Conservation (phyloP, 2,329 filamentous ascomycete genomes). For the Raffaelea arxii region DNA sequence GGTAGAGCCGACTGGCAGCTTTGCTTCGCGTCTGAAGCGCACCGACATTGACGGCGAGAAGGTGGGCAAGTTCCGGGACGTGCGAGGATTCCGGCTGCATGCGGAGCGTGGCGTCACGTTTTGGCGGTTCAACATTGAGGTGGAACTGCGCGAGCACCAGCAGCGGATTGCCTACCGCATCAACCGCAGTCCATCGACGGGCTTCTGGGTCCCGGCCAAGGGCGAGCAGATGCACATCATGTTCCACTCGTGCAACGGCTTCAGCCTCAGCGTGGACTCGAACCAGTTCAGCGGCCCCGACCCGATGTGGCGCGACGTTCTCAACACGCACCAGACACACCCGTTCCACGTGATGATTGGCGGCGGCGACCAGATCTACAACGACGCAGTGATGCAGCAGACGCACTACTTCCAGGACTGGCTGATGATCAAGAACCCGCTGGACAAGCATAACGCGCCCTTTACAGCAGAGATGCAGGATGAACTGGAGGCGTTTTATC, state of each 20-base stretch:
- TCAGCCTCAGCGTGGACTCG: conserved; percentile 69
- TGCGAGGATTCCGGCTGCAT: conserved; percentile 74
- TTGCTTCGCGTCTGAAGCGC: conserved; percentile 42
- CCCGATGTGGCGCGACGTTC: conserved; percentile 90
- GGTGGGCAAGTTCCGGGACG: conserved; percentile 69
- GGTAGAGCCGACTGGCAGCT: conserved; percentile 41
- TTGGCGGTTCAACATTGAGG: conserved; percentile 92
- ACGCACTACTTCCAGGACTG: conserved; percentile 73
- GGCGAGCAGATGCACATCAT: conserved; percentile 94
- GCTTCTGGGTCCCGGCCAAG: conserved; percentile 87
- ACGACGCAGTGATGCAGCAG: conserved; percentile 70
- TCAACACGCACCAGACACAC: conserved; percentile 81
- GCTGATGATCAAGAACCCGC: conserved; percentile 69
- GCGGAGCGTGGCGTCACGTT: conserved; percentile 83
- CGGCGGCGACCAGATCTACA: conserved; percentile 95
- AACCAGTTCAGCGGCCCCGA: conserved; percentile 84
- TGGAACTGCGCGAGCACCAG: conserved; percentile 71
- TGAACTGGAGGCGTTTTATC: conserved; percentile 80
- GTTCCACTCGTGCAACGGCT: conserved; percentile 98
- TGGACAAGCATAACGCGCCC: conserved; percentile 67
- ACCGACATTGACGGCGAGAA: conserved; percentile 66
- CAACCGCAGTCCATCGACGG: conserved; percentile 78
- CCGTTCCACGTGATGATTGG: conserved; percentile 99
- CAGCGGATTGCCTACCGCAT: conserved; percentile 91
- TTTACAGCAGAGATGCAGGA: conserved; percentile 77